These are phyloP conservation scores for Botryococcus braunii DNA, from an alignment of 163 green algal genomes.

Conservation along the genomic window DNA sequence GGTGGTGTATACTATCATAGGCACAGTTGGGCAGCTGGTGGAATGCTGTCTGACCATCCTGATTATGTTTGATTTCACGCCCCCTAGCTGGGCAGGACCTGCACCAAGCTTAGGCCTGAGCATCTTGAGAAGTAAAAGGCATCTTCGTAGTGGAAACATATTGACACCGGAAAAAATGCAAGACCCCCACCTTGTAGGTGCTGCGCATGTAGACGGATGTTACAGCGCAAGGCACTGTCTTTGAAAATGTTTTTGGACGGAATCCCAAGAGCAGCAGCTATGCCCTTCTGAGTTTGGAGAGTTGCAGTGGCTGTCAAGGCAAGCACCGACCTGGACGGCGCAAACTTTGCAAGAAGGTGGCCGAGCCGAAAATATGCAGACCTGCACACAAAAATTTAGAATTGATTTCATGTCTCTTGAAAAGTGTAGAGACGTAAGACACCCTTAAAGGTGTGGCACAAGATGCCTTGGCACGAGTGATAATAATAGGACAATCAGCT, in stretches of 20 bases:
- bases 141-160: too few species aligned
- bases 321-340: conserved; percentile 49
- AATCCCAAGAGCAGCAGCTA: conserved; percentile 53
- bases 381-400: conserved; percentile 15
- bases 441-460: neutral
- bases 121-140: too few species aligned
- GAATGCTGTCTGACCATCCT: conserved; percentile 25
- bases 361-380: conserved; percentile 54
- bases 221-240: conserved; percentile 45
- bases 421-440: neutral
- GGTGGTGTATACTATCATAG: conserved; percentile 62
- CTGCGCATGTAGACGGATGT: conserved; percentile 59
- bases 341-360: conserved; percentile 39
- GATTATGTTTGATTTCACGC: too few species aligned
- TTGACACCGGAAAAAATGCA: too few species aligned
- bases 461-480: neutral
- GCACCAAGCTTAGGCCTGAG: too few species aligned
- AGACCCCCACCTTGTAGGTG: conserved; percentile 26
- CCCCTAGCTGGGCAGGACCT: too few species aligned
- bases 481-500: too few species aligned
- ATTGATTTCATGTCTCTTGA: too few species aligned
- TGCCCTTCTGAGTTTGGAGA: conserved; percentile 34
- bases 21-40: conserved; percentile 5
- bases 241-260: conserved; percentile 28
- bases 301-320: conserved; percentile 84